Percentiles rank a stretch among this genome's conserved stretches.
phyloP scores from a whole-genome alignment of 192 early-diverging fungal species.

The Thoreauomyces humboldtii region DNA sequence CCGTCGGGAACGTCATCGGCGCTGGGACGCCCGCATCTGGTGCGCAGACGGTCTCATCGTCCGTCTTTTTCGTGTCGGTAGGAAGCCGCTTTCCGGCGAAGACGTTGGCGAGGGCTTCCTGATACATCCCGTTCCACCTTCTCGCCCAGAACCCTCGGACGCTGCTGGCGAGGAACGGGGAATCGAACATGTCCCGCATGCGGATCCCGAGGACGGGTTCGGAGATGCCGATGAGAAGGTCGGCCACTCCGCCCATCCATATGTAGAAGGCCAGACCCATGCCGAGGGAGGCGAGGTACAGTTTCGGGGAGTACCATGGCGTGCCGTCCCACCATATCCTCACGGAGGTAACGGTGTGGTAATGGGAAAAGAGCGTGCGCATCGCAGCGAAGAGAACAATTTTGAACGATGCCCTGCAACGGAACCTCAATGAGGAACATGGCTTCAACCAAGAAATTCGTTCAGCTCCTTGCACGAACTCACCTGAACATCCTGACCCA shows the following conservation, averaged over 20 bases:
- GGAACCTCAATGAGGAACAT: background rate
- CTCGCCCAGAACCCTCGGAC: slow-evolving; percentile 13
- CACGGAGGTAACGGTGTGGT: background rate
- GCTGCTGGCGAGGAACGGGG: background rate
- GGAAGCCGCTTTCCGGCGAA: no score
- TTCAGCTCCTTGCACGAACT: background rate
- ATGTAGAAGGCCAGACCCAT: slow-evolving; percentile 7
- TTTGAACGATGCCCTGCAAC: slow-evolving; percentile 14
- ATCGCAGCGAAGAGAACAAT: background rate
- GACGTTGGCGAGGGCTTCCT: slow-evolving; percentile 9
- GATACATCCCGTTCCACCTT: slow-evolving; percentile 17
- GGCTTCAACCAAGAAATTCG: background rate
- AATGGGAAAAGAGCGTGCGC: background rate
- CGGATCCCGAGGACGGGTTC: slow-evolving; percentile 5
- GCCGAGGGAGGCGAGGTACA: background rate
- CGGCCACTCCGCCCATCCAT: slow-evolving; percentile 22
- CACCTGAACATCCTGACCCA: background rate
- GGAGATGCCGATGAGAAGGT: background rate
- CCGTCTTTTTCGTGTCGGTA: no score
- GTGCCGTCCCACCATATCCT: background rate
- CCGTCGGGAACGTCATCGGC: background rate
- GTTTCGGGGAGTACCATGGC: background rate
- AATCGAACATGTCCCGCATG: slow-evolving; percentile 14
- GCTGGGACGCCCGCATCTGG: no score
- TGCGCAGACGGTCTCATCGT: no score